Percentiles rank a stretch among this genome's conserved stretches.
phyloP scores from a whole-genome alignment of 1,284 basidiomycete genomes.

The Cutaneotrichosporon sp. region DNA sequence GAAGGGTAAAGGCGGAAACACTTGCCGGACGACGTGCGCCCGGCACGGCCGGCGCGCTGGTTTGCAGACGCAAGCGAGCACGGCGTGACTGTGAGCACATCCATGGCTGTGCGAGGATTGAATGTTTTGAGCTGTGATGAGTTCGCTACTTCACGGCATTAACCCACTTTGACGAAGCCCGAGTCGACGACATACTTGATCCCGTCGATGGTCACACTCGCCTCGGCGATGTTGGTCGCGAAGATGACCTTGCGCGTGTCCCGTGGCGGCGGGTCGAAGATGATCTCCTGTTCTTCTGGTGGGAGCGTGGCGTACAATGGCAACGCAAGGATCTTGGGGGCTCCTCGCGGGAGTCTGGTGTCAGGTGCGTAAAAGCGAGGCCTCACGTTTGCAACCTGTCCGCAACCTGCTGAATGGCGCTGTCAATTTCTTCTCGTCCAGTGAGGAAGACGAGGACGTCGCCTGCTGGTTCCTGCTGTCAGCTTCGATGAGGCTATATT shows the following conservation, averaged over 20 bases:
- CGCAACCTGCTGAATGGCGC: slow-evolving; percentile 71
- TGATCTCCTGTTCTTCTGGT: slow-evolving; percentile 74
- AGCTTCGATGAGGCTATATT: background rate
- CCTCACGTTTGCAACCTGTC: slow-evolving; percentile 71
- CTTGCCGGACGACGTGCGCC: slow-evolving; percentile 81
- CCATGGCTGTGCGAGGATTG: slow-evolving; percentile 74
- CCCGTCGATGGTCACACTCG: slow-evolving; percentile 93
- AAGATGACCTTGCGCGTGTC: slow-evolving; percentile 85
- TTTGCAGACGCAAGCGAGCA: slow-evolving; percentile 77
- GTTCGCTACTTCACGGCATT: background rate
- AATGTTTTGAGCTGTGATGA: slow-evolving; percentile 66
- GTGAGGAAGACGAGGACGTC: slow-evolving; percentile 93
- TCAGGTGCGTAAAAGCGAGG: slow-evolving; percentile 16
- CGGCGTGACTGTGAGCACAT: slow-evolving; percentile 72
- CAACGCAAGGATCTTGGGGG: slow-evolving; percentile 60
- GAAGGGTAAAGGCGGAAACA: slow-evolving; percentile 89
- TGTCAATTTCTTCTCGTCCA: slow-evolving; percentile 94
- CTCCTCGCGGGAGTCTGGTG: slow-evolving; percentile 61
- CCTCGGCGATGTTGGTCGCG: slow-evolving; percentile 94
- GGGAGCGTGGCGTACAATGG: slow-evolving; percentile 85
- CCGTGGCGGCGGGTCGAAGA: slow-evolving; percentile 70
- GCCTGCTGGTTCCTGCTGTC: slow-evolving; percentile 63
- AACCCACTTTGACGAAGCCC: slow-evolving; percentile 85
- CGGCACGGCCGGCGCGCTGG: slow-evolving; percentile 83
- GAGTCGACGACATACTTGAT: slow-evolving; percentile 93